Conservation (phyloP, 73 alveolate genomes). For the Uronychia setigera region DNA sequence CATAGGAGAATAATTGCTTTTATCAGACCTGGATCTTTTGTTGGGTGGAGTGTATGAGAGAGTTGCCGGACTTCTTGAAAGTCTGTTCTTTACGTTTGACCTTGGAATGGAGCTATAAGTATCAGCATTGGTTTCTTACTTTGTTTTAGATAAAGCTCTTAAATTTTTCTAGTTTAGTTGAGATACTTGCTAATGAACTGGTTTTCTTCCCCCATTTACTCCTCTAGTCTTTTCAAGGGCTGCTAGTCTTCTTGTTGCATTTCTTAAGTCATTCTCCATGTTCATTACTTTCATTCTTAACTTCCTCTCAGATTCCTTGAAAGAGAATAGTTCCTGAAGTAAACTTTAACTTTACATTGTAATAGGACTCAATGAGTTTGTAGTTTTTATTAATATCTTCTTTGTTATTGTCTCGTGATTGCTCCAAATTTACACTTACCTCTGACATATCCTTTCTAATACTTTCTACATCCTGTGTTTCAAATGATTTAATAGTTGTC, state of each 20-base stretch:
- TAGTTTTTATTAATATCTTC: not conserved
- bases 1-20: not conserved
- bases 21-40: not conserved
- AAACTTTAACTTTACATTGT: not conserved
- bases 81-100: not conserved
- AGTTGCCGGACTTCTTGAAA: not conserved
- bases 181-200: not conserved
- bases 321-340: not conserved
- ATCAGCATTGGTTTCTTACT: no score
- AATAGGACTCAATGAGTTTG: not conserved
- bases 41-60: not conserved
- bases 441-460: not conserved
- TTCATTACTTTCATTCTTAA: not conserved
- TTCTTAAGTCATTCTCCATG: not conserved
- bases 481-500: not conserved
- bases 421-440: not conserved
- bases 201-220: not conserved
- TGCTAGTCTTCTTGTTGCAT: not conserved
- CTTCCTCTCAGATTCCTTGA: not conserved
- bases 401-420: not conserved
- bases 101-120: not conserved
- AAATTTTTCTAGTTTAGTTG: not conserved
- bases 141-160: not conserved
- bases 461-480: not conserved
- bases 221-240: not conserved